Base-by-base conservation (phyloP, 352 stramenopile species). In the Pythium biforme region DNA sequence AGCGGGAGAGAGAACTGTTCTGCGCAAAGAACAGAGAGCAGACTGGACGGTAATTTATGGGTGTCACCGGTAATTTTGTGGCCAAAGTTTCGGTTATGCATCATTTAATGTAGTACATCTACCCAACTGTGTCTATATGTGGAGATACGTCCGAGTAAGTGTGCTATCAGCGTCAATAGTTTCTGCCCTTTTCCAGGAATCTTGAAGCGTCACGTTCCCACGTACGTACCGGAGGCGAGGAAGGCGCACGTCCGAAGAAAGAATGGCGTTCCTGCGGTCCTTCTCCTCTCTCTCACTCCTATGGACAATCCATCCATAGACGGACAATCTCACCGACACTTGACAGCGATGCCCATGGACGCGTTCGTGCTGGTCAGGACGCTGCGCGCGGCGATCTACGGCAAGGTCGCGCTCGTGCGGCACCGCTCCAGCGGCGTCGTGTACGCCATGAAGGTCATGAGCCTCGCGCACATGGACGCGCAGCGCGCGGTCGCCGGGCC, bases 381-480 rank as follows among this genome's bases (percentile, higher is more conserved):
- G 48, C 66, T 89, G 19, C 68, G 73, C 26, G 69, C 54, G 46
- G 79, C 79, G 9, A 86, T 88, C 69, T 88, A 85, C 64, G 78
- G 78, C 20, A 64, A 71, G 10, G 74, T 88, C 34, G 49, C 75
- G 61, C 70, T 84, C 29, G 74, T 77, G 37, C 73, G 70, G 34
- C 74, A 79, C 55, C 66, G 69, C 11, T 22, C 49, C 4, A 74
- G 70, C 1, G 67, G 70, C 29, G 55, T 55, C 5, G 59, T 75
- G 25, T 83, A 78, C 50, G 80, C 80, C 50, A 66, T 89, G 34
- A 89, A 89, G 52, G 72, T 79, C 62, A 89, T 89, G 80, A 88
- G 80, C 55, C 54, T 83, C 33, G 59, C 76, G 39, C 77, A 88
- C 66, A 77, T 89, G 70, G 47, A 58, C 23, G 68, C 69, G 15